Percentiles rank a stretch among this genome's conserved stretches.
Evolutionary conservation across 768 basidiomycete genomes (phyloP).

Genomic region (Baorangia bicolor): DNA sequence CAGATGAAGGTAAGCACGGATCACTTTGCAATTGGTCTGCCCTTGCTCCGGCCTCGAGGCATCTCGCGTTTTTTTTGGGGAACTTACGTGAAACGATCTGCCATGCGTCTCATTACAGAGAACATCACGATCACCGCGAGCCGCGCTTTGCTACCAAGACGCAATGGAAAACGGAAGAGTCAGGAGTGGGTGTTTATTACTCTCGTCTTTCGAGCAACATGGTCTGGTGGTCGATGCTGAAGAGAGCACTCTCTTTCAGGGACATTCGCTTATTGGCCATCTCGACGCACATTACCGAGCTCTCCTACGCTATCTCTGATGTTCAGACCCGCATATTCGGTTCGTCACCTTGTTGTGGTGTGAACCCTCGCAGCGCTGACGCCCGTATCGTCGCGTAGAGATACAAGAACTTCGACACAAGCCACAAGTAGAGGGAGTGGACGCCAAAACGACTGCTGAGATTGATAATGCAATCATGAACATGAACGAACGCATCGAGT

Average conservation of each 20-base stretch:
- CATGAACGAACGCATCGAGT: conserved; percentile 76
- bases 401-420: conserved; percentile 93
- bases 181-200: conserved; percentile 57
- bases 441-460: conserved; percentile 58
- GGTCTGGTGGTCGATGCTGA: conserved; percentile 27
- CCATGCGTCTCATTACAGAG: conserved; percentile 45
- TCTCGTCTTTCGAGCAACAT: conserved; percentile 19
- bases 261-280: conserved; percentile 75
- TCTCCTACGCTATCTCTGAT: conserved; percentile 84
- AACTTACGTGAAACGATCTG: conserved; percentile 35
- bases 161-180: conserved; percentile 54
- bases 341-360: conserved; percentile 31
- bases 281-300: conserved; percentile 84
- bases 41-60: conserved; percentile 22
- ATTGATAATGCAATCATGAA: conserved; percentile 82
- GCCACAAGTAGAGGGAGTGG: conserved; percentile 57
- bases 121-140: conserved; percentile 69
- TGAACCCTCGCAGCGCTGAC: conserved; percentile 11
- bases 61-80: conserved; percentile 25
- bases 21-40: conserved; percentile 14
- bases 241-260: conserved; percentile 40
- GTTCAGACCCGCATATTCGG: conserved; percentile 92
- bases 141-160: conserved; percentile 41
- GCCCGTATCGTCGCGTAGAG: conserved; percentile 45
- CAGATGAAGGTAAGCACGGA: conserved; percentile 59